Base-by-base conservation (phyloP, 2,329 filamentous ascomycete genomes). In the Sphaerulina vaccinii region DNA sequence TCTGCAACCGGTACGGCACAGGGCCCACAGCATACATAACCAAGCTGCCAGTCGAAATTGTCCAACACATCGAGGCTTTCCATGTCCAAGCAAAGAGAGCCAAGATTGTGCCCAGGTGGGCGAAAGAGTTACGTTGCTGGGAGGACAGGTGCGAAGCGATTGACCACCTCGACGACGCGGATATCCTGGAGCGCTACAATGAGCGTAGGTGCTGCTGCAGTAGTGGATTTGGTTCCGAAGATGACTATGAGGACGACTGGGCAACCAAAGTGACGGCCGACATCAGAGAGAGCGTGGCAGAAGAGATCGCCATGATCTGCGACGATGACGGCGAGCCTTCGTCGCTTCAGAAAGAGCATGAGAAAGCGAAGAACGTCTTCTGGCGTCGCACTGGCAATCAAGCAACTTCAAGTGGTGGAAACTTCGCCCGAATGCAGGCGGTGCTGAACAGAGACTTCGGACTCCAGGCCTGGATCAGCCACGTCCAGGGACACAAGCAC, bases 21-120 rank as follows among this genome's bases (percentile, higher is more conserved):
- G 58, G 58, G 0, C 5, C 33, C 0, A 18, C 50, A 7, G 53
- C 55, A 1, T 8, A 44, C 39, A 45, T 62, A 36, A 54, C 49
- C n/a, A 61, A 54, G 39, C 43, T 63, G 2, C 61, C 58, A 3
- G 40, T 51, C 2, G 60, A 63, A 46, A 33, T 63, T 1, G 23
- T 56, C 16, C 36, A 35, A 0, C 27, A 37, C 3, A 54, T 63
- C 23, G 58, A 63, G 33, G 49, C 51, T 8, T 22, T 38, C 33
- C 9, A 54, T 7, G 21, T 45, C 11, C 11, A 42, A 1, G 24
- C 19, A 3, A 41, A 55, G 10, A 37, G 45, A 6, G 10, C 33
- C 7, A 15, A 49, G 10, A 8, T 35, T 1, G 3, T 15, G 2
- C 8, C 44, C 2, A 18, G 9, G 1, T 55, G 52, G 52, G 23